Base-by-base conservation (phyloP, 768 basidiomycete species). In the Podaxis mareebaensis region DNA sequence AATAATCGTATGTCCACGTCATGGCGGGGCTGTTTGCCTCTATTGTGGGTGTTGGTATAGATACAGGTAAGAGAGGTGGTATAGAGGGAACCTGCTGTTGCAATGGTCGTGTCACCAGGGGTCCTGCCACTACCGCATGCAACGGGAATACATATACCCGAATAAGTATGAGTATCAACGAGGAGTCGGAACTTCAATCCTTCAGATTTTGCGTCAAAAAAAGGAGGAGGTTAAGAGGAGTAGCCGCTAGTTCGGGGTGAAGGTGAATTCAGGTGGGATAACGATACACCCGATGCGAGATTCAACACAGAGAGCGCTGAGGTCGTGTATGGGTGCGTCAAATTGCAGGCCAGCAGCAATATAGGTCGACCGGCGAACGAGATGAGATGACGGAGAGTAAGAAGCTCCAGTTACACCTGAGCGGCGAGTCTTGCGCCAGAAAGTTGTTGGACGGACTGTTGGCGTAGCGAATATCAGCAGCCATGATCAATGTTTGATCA, bases 391-490 rank as follows among this genome's bases (percentile, higher is more conserved):
- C 0, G 91, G 91, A 5, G 91, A 90, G 70, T 90, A 92, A 0
- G 84, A 87, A 5, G 89, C 83, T 3, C 80, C 83, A 52, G 88
- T 81, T 0, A 92, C 89, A 15, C 90, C 91, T 20, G 89, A 90
- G 13, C 87, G 84, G 33, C 76, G 81, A 1, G 88, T 91, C 66
- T 85, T 87, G 36, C 89, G 81, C 91, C 91, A 93, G 72, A 93
- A 92, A 0, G 91, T 89, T 6, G 85, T 90, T 0, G 91, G 91
- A n/a, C 91, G 88, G 39, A 91, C 91, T 92, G 65, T 13, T 52
- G 40, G 44, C 42, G 52, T 48, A 22, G 22, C 44, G 24, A 55
- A n/a, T 46, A 49, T 44, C 40, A 63, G 26, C 63, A 61, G n/a
- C 12, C 12, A 12, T 46, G 36, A n/a, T 40, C 46, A 54, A 7